Conservation (phyloP, 805 yeast species). For the Candida anglica region DNA sequence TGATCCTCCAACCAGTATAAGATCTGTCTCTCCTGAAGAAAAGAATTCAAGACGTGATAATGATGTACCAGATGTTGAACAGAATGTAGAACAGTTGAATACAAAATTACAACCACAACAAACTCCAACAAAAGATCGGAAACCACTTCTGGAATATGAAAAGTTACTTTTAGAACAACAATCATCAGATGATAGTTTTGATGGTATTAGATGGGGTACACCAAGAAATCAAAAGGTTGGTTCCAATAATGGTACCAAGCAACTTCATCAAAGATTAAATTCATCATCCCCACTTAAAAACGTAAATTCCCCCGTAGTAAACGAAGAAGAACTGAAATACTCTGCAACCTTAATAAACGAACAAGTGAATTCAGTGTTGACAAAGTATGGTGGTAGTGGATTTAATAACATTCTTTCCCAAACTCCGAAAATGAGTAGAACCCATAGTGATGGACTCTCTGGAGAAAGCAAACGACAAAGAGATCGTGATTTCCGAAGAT, state of each 20-base stretch:
- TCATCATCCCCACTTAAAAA: slow-evolving; percentile 44
- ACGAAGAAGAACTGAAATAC: slow-evolving; percentile 3
- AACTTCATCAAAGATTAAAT: slow-evolving; percentile 8
- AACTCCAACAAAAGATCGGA: slow-evolving; percentile 4
- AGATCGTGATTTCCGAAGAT: slow-evolving; percentile 11
- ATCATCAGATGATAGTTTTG: slow-evolving; percentile 42
- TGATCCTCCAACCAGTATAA: not conserved
- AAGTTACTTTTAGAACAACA: slow-evolving; percentile 18
- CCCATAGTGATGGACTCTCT: slow-evolving; percentile 25
- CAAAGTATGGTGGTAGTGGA: slow-evolving; percentile 42
- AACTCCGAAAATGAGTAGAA: slow-evolving; percentile 32
- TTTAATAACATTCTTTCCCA: slow-evolving; percentile 24
- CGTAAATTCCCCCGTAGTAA: slow-evolving; percentile 9
- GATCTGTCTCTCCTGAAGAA: not conserved
- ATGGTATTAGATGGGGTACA: slow-evolving; percentile 43
- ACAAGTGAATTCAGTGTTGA: slow-evolving; percentile 32
- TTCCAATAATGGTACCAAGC: slow-evolving; percentile 7
- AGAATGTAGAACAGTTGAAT: too few species aligned
- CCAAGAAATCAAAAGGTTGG: slow-evolving; percentile 18
- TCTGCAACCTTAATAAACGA: slow-evolving; percentile 23
- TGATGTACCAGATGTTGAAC: too few species aligned
- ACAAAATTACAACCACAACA: too few species aligned
- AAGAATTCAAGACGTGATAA: too few species aligned
- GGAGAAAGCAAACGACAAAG: slow-evolving; percentile 13
- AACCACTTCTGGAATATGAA: slow-evolving; percentile 8